Base-by-base conservation (phyloP, 2,329 filamentous ascomycete species). In the Diaporthe vaccinii region DNA sequence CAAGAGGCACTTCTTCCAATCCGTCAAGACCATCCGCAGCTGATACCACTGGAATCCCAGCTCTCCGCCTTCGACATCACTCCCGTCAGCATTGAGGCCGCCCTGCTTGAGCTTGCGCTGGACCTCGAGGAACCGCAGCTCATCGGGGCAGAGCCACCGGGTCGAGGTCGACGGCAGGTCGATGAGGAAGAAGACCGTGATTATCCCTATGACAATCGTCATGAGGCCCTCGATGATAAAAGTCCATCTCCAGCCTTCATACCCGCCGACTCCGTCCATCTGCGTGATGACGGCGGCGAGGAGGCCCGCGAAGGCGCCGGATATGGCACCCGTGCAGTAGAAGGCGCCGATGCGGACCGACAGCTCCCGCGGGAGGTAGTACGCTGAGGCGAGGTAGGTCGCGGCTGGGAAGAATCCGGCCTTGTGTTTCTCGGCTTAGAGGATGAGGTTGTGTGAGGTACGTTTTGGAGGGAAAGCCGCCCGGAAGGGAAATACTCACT, bases 281-380 rank as follows among this genome's bases (percentile, higher is more conserved):
- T 85, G 81, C 12, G 84, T 76, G 15, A 87, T 77, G 6, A 85
- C 89, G 74, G 89, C 91, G 2, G 90, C 91, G 1, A 94, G 83
- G 0, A 94, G 86, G 0, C 93, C 93, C 1, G 93, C 92, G 75
- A 94, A 79, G 86, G 86, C 84, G 0, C 85, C 87, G 0, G 86
- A 82, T 34, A 87, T 78, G 6, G 89, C 90, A 2, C 41, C 55
- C n/a, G 87, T 87, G 72, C 85, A 90, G 65, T 87, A 88, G 68
- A 89, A 86, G 41, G 41, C 22, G 12, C 70, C 70, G n/a, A 62
- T 3, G 15, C 70, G 70, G 41, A 73, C 17, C 6, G 41, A 49
- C 12, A 73, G 25, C 41, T 73, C 70, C 10, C 53, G 44, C 17
- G 70, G 70, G 31, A 65, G 31, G 34, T 73, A 73, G 57, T 61